These are phyloP conservation scores for Chalaropsis thielavioides DNA, from an alignment of 2,329 filamentous ascomycete species.

Conservation along the genomic window DNA sequence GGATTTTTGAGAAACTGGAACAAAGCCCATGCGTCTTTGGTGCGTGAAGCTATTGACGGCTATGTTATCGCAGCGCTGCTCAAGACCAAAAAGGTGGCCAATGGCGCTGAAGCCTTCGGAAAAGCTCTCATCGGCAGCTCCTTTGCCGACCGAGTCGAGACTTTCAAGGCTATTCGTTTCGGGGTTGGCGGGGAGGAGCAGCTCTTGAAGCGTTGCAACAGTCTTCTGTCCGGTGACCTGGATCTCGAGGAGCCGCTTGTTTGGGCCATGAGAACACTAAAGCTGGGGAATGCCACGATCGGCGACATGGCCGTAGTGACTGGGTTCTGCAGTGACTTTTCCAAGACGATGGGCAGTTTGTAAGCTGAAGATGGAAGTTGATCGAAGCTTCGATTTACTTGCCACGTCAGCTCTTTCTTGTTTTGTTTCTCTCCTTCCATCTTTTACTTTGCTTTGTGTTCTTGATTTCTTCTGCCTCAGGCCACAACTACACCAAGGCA, in stretches of 20 bases:
- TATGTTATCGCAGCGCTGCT: conserved; percentile 7
- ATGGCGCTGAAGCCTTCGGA: not conserved
- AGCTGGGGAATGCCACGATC: not conserved
- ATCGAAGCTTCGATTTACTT: not conserved
- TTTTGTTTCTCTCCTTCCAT: not conserved
- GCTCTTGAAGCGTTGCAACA: conserved; percentile 4
- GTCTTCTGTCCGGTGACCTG: not conserved
- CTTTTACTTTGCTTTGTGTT: not conserved
- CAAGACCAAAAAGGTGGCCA: not conserved
- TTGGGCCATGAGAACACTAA: conserved; percentile 7
- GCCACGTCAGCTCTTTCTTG: not conserved
- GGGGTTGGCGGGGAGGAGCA: not conserved
- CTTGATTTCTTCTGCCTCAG: not conserved
- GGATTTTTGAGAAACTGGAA: conserved; percentile 10
- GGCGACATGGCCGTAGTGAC: not conserved
- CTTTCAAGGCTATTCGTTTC: conserved; percentile 9
- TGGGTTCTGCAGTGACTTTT: conserved; percentile 1
- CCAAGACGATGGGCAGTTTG: conserved; percentile 2
- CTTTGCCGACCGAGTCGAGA: conserved; percentile 2
- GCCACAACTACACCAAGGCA: not conserved
- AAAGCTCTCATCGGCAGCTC: not conserved
- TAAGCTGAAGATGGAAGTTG: not conserved
- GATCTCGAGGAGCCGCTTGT: conserved; percentile 2
- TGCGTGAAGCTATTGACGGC: conserved; percentile 11
- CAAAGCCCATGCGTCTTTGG: not conserved